Evolutionary conservation across 176 grass and related monocot species (phyloP), one percentile per base, ranked within the genome.

Genomic region (Tillandsia fasciculata): DNA sequence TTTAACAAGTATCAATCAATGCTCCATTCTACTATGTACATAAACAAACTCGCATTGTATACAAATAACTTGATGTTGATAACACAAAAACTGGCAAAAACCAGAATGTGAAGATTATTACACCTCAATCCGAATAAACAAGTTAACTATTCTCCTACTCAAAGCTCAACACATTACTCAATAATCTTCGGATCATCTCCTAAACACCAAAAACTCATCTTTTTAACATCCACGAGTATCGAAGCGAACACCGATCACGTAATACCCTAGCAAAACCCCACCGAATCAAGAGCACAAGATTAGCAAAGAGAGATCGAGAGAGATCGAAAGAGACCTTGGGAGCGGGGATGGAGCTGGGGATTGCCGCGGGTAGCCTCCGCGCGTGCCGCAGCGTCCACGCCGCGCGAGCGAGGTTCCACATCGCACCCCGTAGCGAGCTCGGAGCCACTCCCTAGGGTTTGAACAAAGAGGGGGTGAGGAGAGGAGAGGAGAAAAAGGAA

Each of bases 331-430:
- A 61, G 5, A 61, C 56, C 56, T 61, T 61, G 56, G 15, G 7
- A 7, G 33, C 33, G 4, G 33, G 33, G 0, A 42, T 42, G 33
- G 17, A 61, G 56, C 56, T 15, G 10, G 12, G 56, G 56, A 61
- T 61, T 15, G 56, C 56, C 22, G 56, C 28, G 28, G 29, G 48
- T 3, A 66, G 64, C 27, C 64, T 66, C 29, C 64, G 64, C 26
- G 29, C 64, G 13, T 49, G 28, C 27, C 64, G 29, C 29, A 66
- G 64, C 48, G 15, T 66, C 64, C 12, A 66, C 64, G 64, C 64
- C 29, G 13, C 64, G 27, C 64, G 64, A 42, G 26, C 64, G 29
- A 66, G 29, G 47, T 49, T 66, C 64, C 64, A 66, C 64, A 66
- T 66, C 28, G 1, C 8, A 47, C 14, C 9, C 24, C 47, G 1